These are phyloP conservation scores for Aspergillus proliferans DNA, from an alignment of 2,329 filamentous ascomycete species.

Conservation along the genomic window DNA sequence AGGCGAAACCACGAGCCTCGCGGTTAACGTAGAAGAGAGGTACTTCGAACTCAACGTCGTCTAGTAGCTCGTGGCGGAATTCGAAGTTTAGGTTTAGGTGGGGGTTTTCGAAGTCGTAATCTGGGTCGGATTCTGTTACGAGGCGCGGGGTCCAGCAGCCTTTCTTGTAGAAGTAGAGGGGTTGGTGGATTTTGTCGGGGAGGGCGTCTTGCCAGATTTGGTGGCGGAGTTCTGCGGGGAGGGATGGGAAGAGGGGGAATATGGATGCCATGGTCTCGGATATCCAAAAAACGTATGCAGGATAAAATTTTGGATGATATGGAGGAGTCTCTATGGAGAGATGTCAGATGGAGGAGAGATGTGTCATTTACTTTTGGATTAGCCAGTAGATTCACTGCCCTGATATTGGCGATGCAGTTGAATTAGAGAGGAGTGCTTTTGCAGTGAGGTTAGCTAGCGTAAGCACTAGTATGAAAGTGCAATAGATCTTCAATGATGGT, in stretches of 20 bases:
- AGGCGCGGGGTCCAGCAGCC: constrained; percentile 11
- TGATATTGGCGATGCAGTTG: too few relatives aligned
- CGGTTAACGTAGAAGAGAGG: constrained; percentile 14
- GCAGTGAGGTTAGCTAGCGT: too few relatives aligned
- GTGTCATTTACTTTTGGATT: too few relatives aligned
- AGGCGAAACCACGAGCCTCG: constrained; percentile 12
- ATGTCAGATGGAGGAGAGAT: too few relatives aligned
- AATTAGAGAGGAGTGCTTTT: too few relatives aligned
- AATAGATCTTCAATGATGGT: too few relatives aligned
- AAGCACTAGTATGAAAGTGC: too few relatives aligned
- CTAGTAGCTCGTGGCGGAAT: constrained; percentile 9
- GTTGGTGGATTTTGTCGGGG: constrained; percentile 2
- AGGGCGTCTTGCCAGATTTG: constrained; percentile 7
- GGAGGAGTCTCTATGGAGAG: too few relatives aligned
- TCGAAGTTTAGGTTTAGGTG: constrained; percentile 8
- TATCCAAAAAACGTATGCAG: too few relatives aligned
- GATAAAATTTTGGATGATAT: too few relatives aligned
- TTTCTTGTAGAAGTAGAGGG: constrained; percentile 10
- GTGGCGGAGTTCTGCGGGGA: constrained; percentile 7
- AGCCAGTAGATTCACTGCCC: too few relatives aligned
- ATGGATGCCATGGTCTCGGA: background rate
- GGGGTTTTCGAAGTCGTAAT: constrained; percentile 6
- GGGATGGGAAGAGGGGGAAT: constrained; percentile 3
- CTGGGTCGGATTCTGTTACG: constrained; percentile 5
- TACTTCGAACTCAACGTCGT: constrained; percentile 8